phyloP scores from a whole-genome alignment of 202 grass and related monocot genomes.

The Setaria italica region DNA sequence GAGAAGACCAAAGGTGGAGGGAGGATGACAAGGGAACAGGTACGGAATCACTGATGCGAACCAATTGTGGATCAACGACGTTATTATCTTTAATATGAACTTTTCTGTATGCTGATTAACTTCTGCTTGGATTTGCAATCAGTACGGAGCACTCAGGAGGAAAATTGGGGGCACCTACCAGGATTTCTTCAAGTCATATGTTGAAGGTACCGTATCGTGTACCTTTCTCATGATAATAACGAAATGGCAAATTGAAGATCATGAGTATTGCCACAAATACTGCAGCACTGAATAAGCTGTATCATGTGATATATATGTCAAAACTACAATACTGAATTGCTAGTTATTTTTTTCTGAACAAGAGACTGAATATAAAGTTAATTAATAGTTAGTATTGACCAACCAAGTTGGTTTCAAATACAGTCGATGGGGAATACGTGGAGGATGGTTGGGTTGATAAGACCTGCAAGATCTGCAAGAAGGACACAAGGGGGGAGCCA shows the following conservation, averaged over 20 bases:
- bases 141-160: conserved; percentile 91
- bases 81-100: neutral
- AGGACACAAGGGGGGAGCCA: conserved; percentile 84
- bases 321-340: neutral
- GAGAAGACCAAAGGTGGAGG: conserved; percentile 71
- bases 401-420: conserved; percentile 21
- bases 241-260: neutral
- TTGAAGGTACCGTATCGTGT: conserved; percentile 63
- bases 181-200: conserved; percentile 99
- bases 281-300: conserved; percentile 1
- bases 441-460: conserved; percentile 99
- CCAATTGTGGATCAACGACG: neutral
- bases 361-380: conserved; percentile 8
- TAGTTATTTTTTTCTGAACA: neutral
- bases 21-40: conserved; percentile 86
- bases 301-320: neutral
- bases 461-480: conserved; percentile 94
- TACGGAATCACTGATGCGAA: neutral
- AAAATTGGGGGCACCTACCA: conserved; percentile 98
- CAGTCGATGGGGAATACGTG: conserved; percentile 86
- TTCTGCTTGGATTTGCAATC: conserved; percentile 34
- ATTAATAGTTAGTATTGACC: conserved; percentile 15
- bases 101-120: neutral
- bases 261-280: neutral
- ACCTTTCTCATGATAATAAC: neutral